Base-by-base conservation (phyloP, 2,329 filamentous ascomycete genomes). In the Xylariaceae sp. region DNA sequence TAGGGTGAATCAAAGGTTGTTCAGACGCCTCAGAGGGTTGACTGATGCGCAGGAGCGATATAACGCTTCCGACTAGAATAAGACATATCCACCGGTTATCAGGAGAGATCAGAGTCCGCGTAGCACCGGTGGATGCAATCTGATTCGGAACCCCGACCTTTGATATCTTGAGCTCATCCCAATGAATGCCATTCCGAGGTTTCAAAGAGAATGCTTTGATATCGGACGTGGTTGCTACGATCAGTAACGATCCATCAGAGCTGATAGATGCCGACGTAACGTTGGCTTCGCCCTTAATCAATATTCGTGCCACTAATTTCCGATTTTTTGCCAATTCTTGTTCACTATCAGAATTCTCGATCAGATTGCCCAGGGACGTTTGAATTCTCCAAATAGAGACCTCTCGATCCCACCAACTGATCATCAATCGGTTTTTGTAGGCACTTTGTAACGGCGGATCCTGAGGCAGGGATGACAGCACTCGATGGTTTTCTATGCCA, bases 321-420 rank as follows among this genome's bases (percentile, higher is more conserved):
- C 79, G 76, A 64, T 75, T 80, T 50, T 73, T 74, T 53, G 72
- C 75, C 50, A 70, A 64, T 52, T 61, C 67, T 46, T 63, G 63
- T 14, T 69, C 68, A 8, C 66, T 67, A 33, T 67, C 67, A n/a
- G 64, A 58, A 17, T 58, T 56, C 35, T 70, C 64, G 36, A 74
- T 63, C 20, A 81, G 65, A 33, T 76, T 69, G 22, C 66, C 66
- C 14, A 76, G 66, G 4, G 74, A 66, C 48, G 67, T 68, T 38
- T 62, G 69, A 14, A 82, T 59, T 32, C 72, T 79, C 90, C 91
- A 98, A 49, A 98, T 79, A 55, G 86, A 83, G 39, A 97, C 75
- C 63, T 94, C 87, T 45, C 86, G 79, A 54, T 92, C 88, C 89
- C 91, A 97, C 87, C 90, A 97, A 64, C 88, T 88, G 59, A 93